A percentile compares a stretch with the other conserved stretches of the same genome.
Evolutionary conservation across 2,329 filamentous ascomycete species (phyloP).

Genomic region (Mollisiaceae sp.): DNA sequence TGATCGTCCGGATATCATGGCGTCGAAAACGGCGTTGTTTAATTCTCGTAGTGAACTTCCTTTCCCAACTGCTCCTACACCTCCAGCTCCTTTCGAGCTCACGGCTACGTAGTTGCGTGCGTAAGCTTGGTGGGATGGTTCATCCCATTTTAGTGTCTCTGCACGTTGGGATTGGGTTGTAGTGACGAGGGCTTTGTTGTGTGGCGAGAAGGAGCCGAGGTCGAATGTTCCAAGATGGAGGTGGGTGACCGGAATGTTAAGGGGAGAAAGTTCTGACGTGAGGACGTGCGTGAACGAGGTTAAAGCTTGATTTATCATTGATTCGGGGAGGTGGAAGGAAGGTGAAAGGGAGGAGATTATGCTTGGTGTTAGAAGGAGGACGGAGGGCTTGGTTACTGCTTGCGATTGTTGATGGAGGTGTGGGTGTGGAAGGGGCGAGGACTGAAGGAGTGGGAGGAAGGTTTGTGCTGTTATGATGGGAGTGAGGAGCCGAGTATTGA

Average conservation of each 20-base stretch:
- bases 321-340: conserved; percentile 84
- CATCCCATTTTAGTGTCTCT: conserved; percentile 68
- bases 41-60: conserved; percentile 74
- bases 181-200: conserved; percentile 41
- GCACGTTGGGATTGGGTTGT: conserved; percentile 51
- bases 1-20: conserved; percentile 66
- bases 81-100: conserved; percentile 55
- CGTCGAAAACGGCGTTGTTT: conserved; percentile 89
- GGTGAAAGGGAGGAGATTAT: conserved; percentile 81
- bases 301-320: conserved; percentile 58
- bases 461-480: conserved; percentile 88
- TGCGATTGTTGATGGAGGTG: conserved; percentile 44
- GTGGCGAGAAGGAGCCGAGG: conserved; percentile 68
- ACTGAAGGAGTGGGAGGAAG: conserved; percentile 80
- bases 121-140: conserved; percentile 64
- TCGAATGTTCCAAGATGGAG: conserved; percentile 93
- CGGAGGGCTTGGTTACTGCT: conserved; percentile 59
- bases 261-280: conserved; percentile 75
- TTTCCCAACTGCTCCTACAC: conserved; percentile 37
- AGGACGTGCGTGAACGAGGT: conserved; percentile 84
- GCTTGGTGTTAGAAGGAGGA: conserved; percentile 79
- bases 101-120: conserved; percentile 66
- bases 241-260: conserved; percentile 81
- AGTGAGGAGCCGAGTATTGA: conserved; percentile 90
- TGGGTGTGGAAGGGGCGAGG: conserved; percentile 50